Evolutionary conservation across 371 early-diverging fungal species (phyloP), one percentile per base, ranked within the genome.

Genomic region (Saksenaea vasiformis): DNA sequence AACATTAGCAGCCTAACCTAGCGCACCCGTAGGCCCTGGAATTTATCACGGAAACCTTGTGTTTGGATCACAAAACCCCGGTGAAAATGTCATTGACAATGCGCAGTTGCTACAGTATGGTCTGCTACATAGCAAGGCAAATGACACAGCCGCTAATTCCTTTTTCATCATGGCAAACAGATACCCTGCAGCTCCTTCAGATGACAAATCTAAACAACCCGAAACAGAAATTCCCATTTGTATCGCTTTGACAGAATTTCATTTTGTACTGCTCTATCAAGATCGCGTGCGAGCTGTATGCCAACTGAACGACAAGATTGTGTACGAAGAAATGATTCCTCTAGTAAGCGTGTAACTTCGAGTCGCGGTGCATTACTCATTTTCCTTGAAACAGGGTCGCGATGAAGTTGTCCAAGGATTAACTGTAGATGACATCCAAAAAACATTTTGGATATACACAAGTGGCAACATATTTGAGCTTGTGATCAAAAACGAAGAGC

Each of bases 401-500:
- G 83, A 76, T 9, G 89, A 90, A 56, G 66, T 60, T 3, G 78
- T 90, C 5, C 71, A 84, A 37, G 87, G 80, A 0, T 73, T 93
- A 68, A 78, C 84, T 0, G 82, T 88, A 1, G 97, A 97, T 68
- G 73, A 79, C 22, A 66, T 80, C 14, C 89, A 90, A 62, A 81
- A 85, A 43, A 95, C 97, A 0, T 92, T 83, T 68, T 97, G 97
- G 97, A 79, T 94, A 24, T 90, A 83, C 51, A 94, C 95, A 5
- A 85, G 83, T 5, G 60, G 69, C n/a, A 76, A 87, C 4, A 85
- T 97, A 38, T 92, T 87, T 66, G 97, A 97, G 70, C 77, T 96
- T 9, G 81, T 94, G n/a, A 82, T 94, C 22, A 87, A 85, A 1
- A 88, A 92, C 44, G 97, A 97, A 73, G 94, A 93, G 57, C 85